Conservation (phyloP, 2,329 filamentous ascomycete genomes). For the Paecilomyces fulvus region DNA sequence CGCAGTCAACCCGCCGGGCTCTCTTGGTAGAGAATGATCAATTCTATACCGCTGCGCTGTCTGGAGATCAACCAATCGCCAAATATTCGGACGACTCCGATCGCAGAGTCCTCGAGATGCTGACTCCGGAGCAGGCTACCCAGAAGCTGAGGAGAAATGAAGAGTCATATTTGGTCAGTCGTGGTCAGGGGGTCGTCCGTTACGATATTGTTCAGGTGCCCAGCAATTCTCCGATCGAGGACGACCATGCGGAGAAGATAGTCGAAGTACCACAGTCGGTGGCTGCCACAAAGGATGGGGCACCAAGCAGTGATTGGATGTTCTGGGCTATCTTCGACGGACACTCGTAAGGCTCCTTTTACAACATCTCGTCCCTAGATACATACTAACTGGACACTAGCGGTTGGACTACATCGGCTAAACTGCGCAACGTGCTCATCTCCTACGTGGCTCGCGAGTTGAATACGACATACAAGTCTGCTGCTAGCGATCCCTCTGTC, state of each 20-base stretch:
- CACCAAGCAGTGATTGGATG: conserved; percentile 81
- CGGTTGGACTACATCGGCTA: conserved; percentile 96
- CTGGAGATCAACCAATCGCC: conserved; percentile 75
- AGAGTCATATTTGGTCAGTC: conserved; percentile 81
- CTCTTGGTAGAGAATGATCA: conserved; percentile 85
- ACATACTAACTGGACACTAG: conserved; percentile 38
- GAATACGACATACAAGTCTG: conserved; percentile 80
- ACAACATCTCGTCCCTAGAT: neutral
- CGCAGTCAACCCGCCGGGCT: conserved; percentile 55
- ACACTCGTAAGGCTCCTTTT: conserved; percentile 60
- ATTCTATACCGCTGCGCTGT: conserved; percentile 78
- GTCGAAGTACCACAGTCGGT: conserved; percentile 69
- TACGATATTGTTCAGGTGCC: conserved; percentile 93
- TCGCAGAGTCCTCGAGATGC: conserved; percentile 84
- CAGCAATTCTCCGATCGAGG: conserved; percentile 96
- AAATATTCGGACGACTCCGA: conserved; percentile 83
- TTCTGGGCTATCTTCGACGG: conserved; percentile 99
- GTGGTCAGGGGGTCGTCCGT: conserved; percentile 82
- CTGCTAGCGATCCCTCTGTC: conserved; percentile 48
- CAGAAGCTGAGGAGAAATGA: conserved; percentile 82
- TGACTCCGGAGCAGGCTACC: conserved; percentile 88
- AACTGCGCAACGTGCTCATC: conserved; percentile 84
- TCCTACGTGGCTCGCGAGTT: conserved; percentile 87
- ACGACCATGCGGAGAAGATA: conserved; percentile 97
- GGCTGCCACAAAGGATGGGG: conserved; percentile 46